Evolutionary conservation across 2,329 filamentous ascomycete genomes (phyloP).

Genomic region (Cordyceps farinosa): DNA sequence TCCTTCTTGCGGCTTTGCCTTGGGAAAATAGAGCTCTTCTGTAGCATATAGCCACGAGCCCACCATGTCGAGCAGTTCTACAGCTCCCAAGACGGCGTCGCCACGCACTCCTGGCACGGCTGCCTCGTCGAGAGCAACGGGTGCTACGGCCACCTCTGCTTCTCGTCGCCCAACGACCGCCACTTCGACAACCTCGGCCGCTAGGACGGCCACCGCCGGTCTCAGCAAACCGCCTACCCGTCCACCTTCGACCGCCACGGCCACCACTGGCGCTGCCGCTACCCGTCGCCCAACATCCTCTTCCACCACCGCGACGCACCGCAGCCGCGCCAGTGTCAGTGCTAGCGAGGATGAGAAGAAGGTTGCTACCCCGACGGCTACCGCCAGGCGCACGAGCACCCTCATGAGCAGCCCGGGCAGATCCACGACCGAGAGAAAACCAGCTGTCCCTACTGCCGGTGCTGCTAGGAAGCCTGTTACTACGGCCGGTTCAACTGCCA

Average conservation of each 20-base stretch:
- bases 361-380: constrained; percentile 33
- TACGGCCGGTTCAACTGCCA: constrained; percentile 29
- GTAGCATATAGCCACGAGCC: constrained; percentile 7
- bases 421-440: constrained; percentile 32
- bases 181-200: constrained; percentile 28
- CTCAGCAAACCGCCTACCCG: constrained; percentile 49
- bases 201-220: constrained; percentile 33
- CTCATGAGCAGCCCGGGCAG: constrained; percentile 38
- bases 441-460: constrained; percentile 32
- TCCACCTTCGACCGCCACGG: constrained; percentile 34
- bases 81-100: constrained; percentile 33
- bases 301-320: constrained; percentile 40
- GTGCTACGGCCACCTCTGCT: constrained; percentile 23
- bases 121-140: constrained; percentile 25
- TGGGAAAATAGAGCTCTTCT: not conserved
- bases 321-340: constrained; percentile 45
- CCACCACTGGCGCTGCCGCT: constrained; percentile 35
- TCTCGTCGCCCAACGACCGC: constrained; percentile 34
- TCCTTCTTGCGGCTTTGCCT: not conserved
- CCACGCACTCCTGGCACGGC: constrained; percentile 28
- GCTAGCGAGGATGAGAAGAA: constrained; percentile 51
- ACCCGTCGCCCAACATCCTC: constrained; percentile 32
- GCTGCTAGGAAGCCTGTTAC: constrained; percentile 34
- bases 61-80: constrained; percentile 16
- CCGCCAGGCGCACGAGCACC: constrained; percentile 41